Evolutionary conservation across 495 filamentous ascomycete species (phyloP).

Genomic region (Penicillium diatomitis): DNA sequence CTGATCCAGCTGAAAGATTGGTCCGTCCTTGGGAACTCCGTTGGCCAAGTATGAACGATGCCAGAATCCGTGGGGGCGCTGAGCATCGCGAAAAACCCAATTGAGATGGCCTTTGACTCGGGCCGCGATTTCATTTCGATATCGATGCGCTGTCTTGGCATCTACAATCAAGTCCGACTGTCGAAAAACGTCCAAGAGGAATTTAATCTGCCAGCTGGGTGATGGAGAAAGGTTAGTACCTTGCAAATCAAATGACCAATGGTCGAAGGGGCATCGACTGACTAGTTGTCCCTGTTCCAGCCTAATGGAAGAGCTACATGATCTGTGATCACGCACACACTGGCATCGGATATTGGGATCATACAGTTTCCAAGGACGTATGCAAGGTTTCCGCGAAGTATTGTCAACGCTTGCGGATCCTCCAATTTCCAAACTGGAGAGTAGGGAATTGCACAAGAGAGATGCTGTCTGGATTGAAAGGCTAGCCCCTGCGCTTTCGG

Average conservation of each 20-base stretch:
- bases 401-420: background rate
- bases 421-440: background rate
- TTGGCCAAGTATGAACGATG: background rate
- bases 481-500: background rate
- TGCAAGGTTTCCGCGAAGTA: background rate
- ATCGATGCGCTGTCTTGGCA: background rate
- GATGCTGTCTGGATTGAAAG: background rate
- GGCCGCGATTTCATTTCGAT: background rate
- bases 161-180: background rate
- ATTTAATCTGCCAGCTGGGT: background rate
- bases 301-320: background rate
- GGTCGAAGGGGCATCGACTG: background rate
- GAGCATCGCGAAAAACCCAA: background rate
- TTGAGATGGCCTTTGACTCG: background rate
- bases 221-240: too few relatives aligned
- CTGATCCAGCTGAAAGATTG: background rate
- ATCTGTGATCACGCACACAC: constrained; percentile 1
- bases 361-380: background rate
- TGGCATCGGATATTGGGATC: constrained; percentile 1
- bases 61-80: background rate
- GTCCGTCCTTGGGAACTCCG: background rate
- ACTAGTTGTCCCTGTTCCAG: constrained; percentile 3
- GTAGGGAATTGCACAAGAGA: background rate
- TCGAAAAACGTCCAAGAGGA: background rate
- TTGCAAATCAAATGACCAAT: background rate